Percentiles rank a stretch among this genome's conserved stretches.
These are phyloP conservation scores for Pichia thaimueangensis DNA, from an alignment of 805 yeast species.

Conservation along the genomic window DNA sequence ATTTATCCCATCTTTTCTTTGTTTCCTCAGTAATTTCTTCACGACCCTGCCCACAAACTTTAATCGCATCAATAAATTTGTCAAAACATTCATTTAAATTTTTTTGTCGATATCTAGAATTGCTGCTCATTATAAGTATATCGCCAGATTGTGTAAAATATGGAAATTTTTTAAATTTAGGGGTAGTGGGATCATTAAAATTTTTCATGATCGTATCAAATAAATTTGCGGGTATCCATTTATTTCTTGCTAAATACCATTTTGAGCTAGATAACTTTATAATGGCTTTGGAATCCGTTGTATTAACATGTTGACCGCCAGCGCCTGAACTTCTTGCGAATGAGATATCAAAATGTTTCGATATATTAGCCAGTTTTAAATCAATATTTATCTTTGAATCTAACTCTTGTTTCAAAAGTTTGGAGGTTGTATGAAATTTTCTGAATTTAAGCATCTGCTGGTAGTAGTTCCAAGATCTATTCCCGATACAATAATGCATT, in stretches of 20 bases:
- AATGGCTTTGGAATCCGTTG: constrained; percentile 44
- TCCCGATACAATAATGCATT: no score
- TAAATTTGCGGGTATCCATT: constrained; percentile 37
- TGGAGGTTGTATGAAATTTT: no score
- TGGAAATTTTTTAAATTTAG: constrained; percentile 18
- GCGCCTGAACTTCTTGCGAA: constrained; percentile 51
- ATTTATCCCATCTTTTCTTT: constrained; percentile 36
- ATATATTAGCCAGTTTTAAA: constrained; percentile 1
- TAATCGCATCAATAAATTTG: constrained; percentile 38
- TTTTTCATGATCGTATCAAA: constrained; percentile 29
- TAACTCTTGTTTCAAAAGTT: no score
- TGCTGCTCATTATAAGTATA: constrained; percentile 20
- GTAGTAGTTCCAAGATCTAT: no score
- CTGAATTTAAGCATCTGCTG: no score
- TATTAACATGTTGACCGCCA: constrained; percentile 59
- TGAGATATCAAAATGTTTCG: constrained; percentile 30
- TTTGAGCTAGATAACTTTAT: constrained; percentile 28
- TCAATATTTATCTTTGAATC: no score
- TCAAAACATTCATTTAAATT: constrained; percentile 42
- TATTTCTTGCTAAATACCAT: constrained; percentile 35
- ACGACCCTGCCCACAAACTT: constrained; percentile 31
- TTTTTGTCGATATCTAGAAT: constrained; percentile 36
- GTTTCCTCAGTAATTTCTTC: constrained; percentile 37
- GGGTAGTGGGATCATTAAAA: constrained; percentile 15
- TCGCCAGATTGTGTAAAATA: constrained; percentile 26